Evolutionary conservation across 2,329 filamentous ascomycete genomes (phyloP), one percentile per base, ranked within the genome.

Genomic region (Sclerotinia minor): DNA sequence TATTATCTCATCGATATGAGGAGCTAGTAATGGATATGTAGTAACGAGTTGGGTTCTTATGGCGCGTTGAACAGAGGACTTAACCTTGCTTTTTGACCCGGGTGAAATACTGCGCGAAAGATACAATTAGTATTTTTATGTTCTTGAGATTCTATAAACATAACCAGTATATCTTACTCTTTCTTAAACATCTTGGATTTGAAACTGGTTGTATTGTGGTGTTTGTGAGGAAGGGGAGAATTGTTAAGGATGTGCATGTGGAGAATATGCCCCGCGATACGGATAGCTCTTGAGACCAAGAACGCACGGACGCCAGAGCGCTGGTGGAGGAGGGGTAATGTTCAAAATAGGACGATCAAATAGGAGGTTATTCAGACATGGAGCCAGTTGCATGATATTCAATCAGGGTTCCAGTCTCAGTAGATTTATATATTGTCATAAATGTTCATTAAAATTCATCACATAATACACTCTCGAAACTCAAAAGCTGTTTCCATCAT

Each of bases 51-150:
- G 92, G 76, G 89, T 85, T 74, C 95, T 92, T 75, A 99, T 89
- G 72, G 83, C 87, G 76, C 95, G 92, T 83, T 97, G 94, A 67
- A 92, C 92, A 32, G 93, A 97, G 72, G 94, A 97, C 82, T 98
- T 99, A 80, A 98, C 92, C 84, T 98, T 98, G 75, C 93, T 92
- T 82, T 95, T 96, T 67, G 92, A 89, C 73, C 90, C 87, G 35
- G 89, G 82, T 75, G 88, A 83, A 78, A 97, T 88, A 73, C 91
- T 94, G 76, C 53, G 72, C 77, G 49, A 17, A 50, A 6, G 72
- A 75, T 45, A 73, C 60, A 59, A 60, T 70, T 69, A 69, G 68
- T 45, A 72, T 67, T 63, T 69, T 69, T 68, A 29, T 44, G 38
- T 64, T 65, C 29, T 26, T 60, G 9, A 6, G 21, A 8, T 24